Base-by-base conservation (phyloP, 441 rosid species). In the Rhodomyrtus psidioides region DNA sequence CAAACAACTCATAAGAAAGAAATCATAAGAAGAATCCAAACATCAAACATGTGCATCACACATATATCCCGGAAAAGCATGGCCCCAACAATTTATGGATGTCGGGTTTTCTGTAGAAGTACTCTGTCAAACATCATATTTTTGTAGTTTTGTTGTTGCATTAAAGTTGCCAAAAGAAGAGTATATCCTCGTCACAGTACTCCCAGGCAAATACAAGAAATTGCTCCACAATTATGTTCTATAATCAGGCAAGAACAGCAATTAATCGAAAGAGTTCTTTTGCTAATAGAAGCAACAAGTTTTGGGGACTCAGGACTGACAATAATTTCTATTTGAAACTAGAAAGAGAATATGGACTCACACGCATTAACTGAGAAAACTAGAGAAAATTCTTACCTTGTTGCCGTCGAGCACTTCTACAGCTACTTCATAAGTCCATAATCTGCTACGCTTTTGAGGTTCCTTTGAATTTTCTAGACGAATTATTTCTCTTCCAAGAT, bases 201-300 rank as follows among this genome's bases (percentile, higher is more conserved):
- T n/a, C n/a, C 4, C 0, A 2, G 17, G 8, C 6, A 58, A 58
- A 58, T 4, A 58, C 6, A 60, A 60, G 12, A 60, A 59, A 15
- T 7, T 28, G 12, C 1, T 16, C 42, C 0, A 16, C 13, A 30
- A 28, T 62, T 62, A 0, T 60, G 23, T 28, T 34, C 12, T 28
- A 27, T 1, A 3, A 7, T 60, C 16, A 53, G 0, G 1, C 75
- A 30, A 30, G 75, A 30, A 16, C 3, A 28, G 3, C 12, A 28
- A 62, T 62, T 28, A 16, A 28, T 62, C 4, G 0, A 62, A 62
- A 30, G 75, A 30, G 75, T 21, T 0, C 42, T 13, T 0, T 60
- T 1, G 1, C 70, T 16, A 0, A 0, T 27, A 7, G 10, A 60
- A 1, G 1, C 1, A 15, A 9, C 6, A 1, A 60, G 39, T 60